Conservation (phyloP, 1,139 yeast genomes). For the Yamadazyma diospyri region DNA sequence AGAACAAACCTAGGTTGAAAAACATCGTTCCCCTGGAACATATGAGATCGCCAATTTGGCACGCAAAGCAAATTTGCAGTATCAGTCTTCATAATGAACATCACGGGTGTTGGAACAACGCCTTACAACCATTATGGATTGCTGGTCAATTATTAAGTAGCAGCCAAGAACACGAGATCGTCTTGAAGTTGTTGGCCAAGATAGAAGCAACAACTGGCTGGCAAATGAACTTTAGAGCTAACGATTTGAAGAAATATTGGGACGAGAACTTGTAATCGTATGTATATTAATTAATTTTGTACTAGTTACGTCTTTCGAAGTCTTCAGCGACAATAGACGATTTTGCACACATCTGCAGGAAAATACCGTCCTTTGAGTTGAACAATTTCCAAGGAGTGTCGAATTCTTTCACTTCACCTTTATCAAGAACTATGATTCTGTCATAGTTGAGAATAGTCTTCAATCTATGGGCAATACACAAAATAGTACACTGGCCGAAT, state of each 20-base stretch:
- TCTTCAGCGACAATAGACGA: constrained; percentile 20
- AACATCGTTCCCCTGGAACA: constrained; percentile 15
- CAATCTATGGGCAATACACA: constrained; percentile 56
- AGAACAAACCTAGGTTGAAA: constrained; percentile 32
- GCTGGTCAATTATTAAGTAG: constrained; percentile 39
- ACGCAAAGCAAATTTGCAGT: constrained; percentile 37
- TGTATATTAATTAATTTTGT: not conserved
- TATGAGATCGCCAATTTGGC: constrained; percentile 31
- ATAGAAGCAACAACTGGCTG: constrained; percentile 37
- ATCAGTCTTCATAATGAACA: constrained; percentile 31
- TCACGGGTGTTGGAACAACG: constrained; percentile 36
- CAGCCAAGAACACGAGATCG: constrained; percentile 31
- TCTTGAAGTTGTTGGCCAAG: constrained; percentile 24
- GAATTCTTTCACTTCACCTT: constrained; percentile 46
- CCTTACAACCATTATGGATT: constrained; percentile 37
- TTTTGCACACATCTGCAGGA: constrained; percentile 40
- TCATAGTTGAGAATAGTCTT: constrained; percentile 51
- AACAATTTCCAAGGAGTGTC: constrained; percentile 47
- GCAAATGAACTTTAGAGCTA: constrained; percentile 34
- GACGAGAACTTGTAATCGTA: constrained; percentile 7
- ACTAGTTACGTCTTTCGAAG: not conserved
- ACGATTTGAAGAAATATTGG: constrained; percentile 33
- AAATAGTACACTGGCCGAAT: constrained; percentile 44
- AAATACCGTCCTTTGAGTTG: constrained; percentile 29
- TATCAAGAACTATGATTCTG: constrained; percentile 49